A percentile compares a stretch with the other conserved stretches of the same genome.
phyloP scores from a whole-genome alignment of 2,329 filamentous ascomycete genomes.

The Aureobasidium uvarum region DNA sequence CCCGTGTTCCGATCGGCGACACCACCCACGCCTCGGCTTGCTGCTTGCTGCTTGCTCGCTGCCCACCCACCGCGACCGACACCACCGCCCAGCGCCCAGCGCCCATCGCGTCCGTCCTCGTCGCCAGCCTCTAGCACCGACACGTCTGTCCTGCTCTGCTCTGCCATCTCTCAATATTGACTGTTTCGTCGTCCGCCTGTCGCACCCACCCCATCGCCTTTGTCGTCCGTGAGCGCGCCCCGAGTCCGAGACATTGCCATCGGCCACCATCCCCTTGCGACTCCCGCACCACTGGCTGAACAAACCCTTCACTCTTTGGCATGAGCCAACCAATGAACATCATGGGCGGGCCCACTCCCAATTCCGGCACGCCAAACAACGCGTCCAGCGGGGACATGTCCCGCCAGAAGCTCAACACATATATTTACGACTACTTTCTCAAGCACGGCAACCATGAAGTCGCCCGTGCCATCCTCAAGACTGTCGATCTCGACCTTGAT shows the following conservation, averaged over 20 bases:
- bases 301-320: conserved; percentile 25
- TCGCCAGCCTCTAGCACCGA: neutral
- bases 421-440: conserved; percentile 90
- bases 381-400: conserved; percentile 40
- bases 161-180: neutral
- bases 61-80: neutral
- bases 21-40: conserved; percentile 22
- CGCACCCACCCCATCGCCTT: conserved; percentile 2
- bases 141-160: neutral
- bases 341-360: conserved; percentile 43
- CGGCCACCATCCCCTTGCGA: conserved; percentile 3
- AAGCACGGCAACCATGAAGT: conserved; percentile 81
- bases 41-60: conserved; percentile 21
- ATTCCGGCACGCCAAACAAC: conserved; percentile 29
- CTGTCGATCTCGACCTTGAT: conserved; percentile 42
- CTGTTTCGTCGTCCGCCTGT: neutral
- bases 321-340: conserved; percentile 64
- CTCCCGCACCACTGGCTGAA: conserved; percentile 27
- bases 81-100: neutral
- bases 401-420: conserved; percentile 67
- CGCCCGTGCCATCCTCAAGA: conserved; percentile 68
- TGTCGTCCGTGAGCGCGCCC: conserved; percentile 4
- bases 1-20: conserved; percentile 21
- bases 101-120: neutral
- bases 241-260: conserved; percentile 23